Percentiles rank a stretch among this genome's conserved stretches.
Conservation (phyloP, 2,329 filamentous ascomycete genomes). For the Cladosporium oxysporum region DNA sequence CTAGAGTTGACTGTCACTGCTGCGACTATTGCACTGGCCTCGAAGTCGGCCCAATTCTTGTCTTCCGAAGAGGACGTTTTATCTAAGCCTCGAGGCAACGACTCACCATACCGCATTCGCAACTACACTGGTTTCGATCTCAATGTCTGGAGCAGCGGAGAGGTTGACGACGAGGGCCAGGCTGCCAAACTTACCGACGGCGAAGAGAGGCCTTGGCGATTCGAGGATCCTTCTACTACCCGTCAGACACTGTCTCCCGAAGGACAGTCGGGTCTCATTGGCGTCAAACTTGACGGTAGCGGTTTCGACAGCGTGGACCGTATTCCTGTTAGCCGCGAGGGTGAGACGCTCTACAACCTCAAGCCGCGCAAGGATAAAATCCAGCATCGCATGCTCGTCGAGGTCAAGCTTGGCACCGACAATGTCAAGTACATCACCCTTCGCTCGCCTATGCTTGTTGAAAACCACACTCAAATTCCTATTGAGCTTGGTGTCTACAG, state of each 20-base stretch:
- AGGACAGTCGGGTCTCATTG: conserved; percentile 74
- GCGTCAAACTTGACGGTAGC: conserved; percentile 84
- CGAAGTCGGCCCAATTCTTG: conserved; percentile 89
- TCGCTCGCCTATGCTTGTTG: conserved; percentile 84
- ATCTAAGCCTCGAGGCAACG: conserved; percentile 85
- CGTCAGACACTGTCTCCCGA: conserved; percentile 89
- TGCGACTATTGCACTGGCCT: conserved; percentile 87
- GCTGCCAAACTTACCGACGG: conserved; percentile 81
- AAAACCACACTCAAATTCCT: conserved; percentile 96
- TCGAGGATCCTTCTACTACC: conserved; percentile 95
- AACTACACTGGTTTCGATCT: conserved; percentile 96
- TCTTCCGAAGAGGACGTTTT: conserved; percentile 86
- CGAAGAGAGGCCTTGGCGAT: conserved; percentile 90
- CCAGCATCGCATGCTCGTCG: conserved; percentile 86
- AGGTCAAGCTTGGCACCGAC: conserved; percentile 85
- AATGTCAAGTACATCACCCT: conserved; percentile 99
- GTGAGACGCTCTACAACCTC: conserved; percentile 85
- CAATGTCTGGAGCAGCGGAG: conserved; percentile 76
- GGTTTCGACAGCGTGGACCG: conserved; percentile 89
- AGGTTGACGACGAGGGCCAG: conserved; percentile 68
- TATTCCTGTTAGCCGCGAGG: conserved; percentile 89
- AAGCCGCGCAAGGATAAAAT: conserved; percentile 83
- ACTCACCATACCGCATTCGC: conserved; percentile 88
- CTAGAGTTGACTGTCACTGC: conserved; percentile 93
- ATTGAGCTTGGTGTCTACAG: conserved; percentile 92